A percentile compares a stretch with the other conserved stretches of the same genome.
phyloP scores from a whole-genome alignment of 768 basidiomycete genomes.

The Calocera viscosa region DNA sequence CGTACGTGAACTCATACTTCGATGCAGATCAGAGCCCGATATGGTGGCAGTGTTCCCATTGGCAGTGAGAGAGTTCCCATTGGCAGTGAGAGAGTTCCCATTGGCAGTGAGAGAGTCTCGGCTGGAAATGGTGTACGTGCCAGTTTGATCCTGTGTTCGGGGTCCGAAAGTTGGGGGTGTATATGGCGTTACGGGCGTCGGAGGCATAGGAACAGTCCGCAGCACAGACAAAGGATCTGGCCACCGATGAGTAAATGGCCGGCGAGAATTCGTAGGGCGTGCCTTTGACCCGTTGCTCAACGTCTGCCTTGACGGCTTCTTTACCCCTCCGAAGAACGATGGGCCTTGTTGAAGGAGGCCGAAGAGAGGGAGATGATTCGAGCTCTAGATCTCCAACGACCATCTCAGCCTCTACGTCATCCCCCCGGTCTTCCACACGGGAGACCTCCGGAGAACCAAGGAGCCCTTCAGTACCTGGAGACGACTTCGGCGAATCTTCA shows the following conservation, averaged over 20 bases:
- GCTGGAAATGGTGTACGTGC: too few species aligned
- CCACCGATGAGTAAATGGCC: constrained; percentile 15
- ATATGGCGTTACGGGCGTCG: constrained; percentile 32
- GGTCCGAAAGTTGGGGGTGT: constrained; percentile 47
- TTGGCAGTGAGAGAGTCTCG: constrained; percentile 14
- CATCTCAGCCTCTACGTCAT: constrained; percentile 63
- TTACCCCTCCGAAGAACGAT: constrained; percentile 28
- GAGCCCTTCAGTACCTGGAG: constrained; percentile 21
- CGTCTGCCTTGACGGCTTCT: constrained; percentile 50
- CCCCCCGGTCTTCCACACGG: constrained; percentile 28
- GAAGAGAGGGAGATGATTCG: constrained; percentile 40
- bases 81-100: constrained; percentile 20
- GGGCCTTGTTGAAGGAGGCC: constrained; percentile 27
- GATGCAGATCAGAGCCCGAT: constrained; percentile 39
- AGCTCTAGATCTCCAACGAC: constrained; percentile 50
- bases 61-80: constrained; percentile 20
- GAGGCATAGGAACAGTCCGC: constrained; percentile 18
- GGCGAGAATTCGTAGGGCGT: constrained; percentile 20
- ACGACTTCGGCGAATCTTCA: constrained; percentile 11
- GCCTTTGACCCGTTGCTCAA: constrained; percentile 70
- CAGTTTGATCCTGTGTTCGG: constrained; percentile 26
- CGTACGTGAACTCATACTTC: constrained; percentile 49
- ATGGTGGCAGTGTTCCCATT: constrained; percentile 44
- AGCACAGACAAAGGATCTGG: constrained; percentile 18
- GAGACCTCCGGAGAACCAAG: constrained; percentile 20